Evolutionary conservation across 2,329 filamentous ascomycete genomes (phyloP).

Genomic region (Aspergillus tubingensis): DNA sequence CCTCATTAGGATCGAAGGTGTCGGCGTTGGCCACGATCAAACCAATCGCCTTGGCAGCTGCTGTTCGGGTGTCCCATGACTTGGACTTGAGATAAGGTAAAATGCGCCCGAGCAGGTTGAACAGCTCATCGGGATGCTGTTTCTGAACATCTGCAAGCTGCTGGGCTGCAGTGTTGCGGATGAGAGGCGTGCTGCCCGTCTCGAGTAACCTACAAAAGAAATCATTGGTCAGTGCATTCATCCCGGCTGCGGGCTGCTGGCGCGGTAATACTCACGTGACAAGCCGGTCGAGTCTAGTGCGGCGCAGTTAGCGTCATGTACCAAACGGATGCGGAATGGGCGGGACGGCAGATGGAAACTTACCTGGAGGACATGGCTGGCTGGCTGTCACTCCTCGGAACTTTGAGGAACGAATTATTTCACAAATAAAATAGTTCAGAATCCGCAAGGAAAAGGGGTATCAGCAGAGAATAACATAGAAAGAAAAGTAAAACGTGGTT

Average conservation of each 20-base stretch:
- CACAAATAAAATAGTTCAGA: constrained; percentile 4
- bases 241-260: neutral
- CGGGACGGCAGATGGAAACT: constrained; percentile 22
- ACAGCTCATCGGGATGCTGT: constrained; percentile 94
- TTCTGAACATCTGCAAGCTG: constrained; percentile 98
- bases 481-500: constrained; percentile 13
- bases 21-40: constrained; percentile 90
- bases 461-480: constrained; percentile 1
- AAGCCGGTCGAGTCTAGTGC: constrained; percentile 72
- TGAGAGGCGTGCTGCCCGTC: constrained; percentile 93
- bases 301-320: constrained; percentile 36
- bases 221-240: constrained; percentile 28
- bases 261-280: constrained; percentile 71
- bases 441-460: constrained; percentile 4
- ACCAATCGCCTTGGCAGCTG: constrained; percentile 89
- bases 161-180: constrained; percentile 94
- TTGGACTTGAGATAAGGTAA: constrained; percentile 94
- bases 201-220: constrained; percentile 72
- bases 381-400: constrained; percentile 3
- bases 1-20: constrained; percentile 81
- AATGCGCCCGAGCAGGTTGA: constrained; percentile 89
- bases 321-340: constrained; percentile 26
- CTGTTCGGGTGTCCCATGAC: constrained; percentile 94
- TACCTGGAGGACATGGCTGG: constrained; percentile 46
- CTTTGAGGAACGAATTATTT: constrained; percentile 1